Evolutionary conservation across 345 rosid species (phyloP), one percentile per base, ranked within the genome.

Genomic region (Populus ilicifolia): DNA sequence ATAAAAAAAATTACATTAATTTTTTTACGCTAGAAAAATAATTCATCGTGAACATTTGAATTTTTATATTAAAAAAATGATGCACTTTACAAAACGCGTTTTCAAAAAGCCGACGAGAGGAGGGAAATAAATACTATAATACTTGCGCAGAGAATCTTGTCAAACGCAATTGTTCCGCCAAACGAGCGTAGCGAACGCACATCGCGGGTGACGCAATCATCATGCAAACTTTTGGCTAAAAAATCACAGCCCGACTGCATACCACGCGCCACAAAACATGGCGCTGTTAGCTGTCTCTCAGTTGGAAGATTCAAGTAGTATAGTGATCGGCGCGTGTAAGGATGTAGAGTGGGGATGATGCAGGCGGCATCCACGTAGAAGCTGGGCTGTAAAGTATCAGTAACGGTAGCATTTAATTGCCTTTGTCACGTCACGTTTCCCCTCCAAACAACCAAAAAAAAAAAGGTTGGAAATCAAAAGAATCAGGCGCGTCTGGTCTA

Each of bases 401-500:
- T 12, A 41, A 77, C 80, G 75, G 29, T 35, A 41, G 65, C 0
- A 43, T 38, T 33, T 63, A 48, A 44, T 52, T 29, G 81, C 43
- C 76, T 8, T 14, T 4, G 16, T 46, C 50, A 46, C 50, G 29
- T 48, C 59, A 14, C 48, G 46, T 62, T 69, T 72, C 61, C 43
- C 30, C 54, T 36, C 64, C 39, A 59, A 6, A 23, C 20, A 35
- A 36, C 12, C 23, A 66, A 65, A 35, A 17, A 7, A 18, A 8
- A 54, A 18, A 12, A 2, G 33, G 48, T 43, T 5, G 39, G 33
- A 23, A 3, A 20, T 2, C 27, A 46, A 17, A 50, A 44, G 79
- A 80, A 80, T 80, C 75, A 70, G 79, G 68, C 70, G 82, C 79
- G 36, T 29, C 36, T 69, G 48, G 43, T 41, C 44, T 41, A 9